phyloP scores from a whole-genome alignment of 1,139 yeast species.

The Pichia sp. region DNA sequence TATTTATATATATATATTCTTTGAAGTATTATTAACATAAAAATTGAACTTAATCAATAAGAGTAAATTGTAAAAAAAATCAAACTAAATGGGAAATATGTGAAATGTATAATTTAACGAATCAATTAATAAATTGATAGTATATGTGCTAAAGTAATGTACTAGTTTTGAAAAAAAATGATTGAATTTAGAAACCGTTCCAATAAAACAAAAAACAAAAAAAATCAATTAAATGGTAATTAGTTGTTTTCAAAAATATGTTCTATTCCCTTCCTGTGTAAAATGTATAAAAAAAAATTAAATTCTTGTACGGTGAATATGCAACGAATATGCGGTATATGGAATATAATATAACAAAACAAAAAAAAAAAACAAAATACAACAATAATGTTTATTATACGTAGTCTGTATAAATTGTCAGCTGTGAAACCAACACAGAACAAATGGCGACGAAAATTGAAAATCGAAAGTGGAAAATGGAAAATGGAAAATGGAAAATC shows the following conservation, averaged over 20 bases:
- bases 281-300: neutral
- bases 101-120: neutral
- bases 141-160: neutral
- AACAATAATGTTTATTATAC: neutral
- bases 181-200: neutral
- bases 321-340: neutral
- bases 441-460: neutral
- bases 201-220: neutral
- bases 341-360: neutral
- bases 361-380: neutral
- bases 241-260: neutral
- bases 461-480: neutral
- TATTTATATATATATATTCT: conserved; percentile 8
- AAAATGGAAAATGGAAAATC: neutral
- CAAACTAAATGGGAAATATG: neutral
- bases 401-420: neutral
- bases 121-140: neutral
- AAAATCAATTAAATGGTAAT: neutral
- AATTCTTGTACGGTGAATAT: neutral
- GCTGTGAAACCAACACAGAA: neutral
- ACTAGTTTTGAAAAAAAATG: neutral
- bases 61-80: neutral
- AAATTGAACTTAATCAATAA: neutral
- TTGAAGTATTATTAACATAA: conserved; percentile 1
- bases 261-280: neutral